Evolutionary conservation across 78 protist species (phyloP), one percentile per base, ranked within the genome.

Genomic region (Anaeramoeba flamelloides): DNA sequence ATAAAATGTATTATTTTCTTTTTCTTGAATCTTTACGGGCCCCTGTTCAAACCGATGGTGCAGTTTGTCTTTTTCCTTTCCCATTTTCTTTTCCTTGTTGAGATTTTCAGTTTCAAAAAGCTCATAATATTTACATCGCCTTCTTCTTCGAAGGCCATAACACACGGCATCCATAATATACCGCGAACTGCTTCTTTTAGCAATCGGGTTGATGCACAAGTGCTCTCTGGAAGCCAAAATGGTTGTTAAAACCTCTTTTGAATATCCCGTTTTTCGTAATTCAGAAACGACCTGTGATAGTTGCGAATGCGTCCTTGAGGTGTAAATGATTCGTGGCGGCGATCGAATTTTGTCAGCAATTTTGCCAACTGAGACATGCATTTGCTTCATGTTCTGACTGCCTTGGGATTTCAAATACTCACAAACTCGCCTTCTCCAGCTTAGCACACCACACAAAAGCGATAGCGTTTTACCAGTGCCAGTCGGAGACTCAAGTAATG

Each of bases 241-340:
- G 17, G 77, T 3, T 76, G 84, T 81, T n/a, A 41, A 69, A 4
- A 79, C 82, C 17, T 53, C 69, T 8, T 53, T 0, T 3, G 39
- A 1, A 32, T 37, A 32, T 0, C 17, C 26, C 37, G 77, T 0
- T 1, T 8, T 1, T 26, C 0, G 0, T 2, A 86, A 82, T 77
- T 86, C 89, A 2, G n/a, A 33, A 36, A 77, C 30, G 38, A 81
- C 2, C 41, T 87, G 90, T 0, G 36, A 40, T 0, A 87, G 3
- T 74, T 87, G 90, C 1, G 81, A 2, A 76, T 87, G 90, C 2
- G 90, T 87, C 0, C 90, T 79, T 0, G 85, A 22, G 1, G 84
- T 83, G 30, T 77, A 77, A 40, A 53, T 53, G 8, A 53, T 53
- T 53, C 69, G 69, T 8, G 69, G 69, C 8, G 17, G 69, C 17